Evolutionary conservation across 345 rosid species (phyloP), one percentile per base, ranked within the genome.

Genomic region (Melaleuca quinquenervia): DNA sequence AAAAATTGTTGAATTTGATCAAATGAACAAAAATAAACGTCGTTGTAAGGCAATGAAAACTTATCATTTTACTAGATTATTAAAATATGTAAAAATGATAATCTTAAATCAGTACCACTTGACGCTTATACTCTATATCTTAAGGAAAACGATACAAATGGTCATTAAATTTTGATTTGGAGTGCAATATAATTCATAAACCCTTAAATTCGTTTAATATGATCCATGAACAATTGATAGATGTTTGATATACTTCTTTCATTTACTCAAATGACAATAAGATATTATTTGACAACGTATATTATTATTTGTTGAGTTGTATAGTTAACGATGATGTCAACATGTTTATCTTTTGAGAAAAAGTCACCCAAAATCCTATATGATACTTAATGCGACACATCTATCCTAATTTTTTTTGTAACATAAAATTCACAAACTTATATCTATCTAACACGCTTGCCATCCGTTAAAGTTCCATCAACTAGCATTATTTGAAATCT

Each of bases 201-300:
- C 0, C 3, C 20, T 53, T 53, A 20, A 20, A 64, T 64, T 32
- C 3, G 1, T 16, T 32, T 0, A 8, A 0, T 64, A 18, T 32
- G 0, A 9, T 32, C 1, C 9, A 10, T 6, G 9, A 0, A 8
- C 44, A 18, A 70, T 70, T 70, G 24, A 0, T 36, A 36, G 18
- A 70, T 18, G 22, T 36, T 8, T 1, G 18, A 70, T 18, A 0
- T 70, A 18, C 5, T 36, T 0, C 5, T 70, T 18, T 9, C 48
- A 36, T 70, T 36, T 18, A 3, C 7, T 70, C 0, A 5, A 64
- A 7, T 0, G 3, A 32, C 0, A 29, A 64, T 8, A 1, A 7
- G 0, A 32, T 5, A 5, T 32, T 18, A 32, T 70, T 70, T 36
- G 48, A 18, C 1, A 6, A 1, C 5, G 1, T 32, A 9, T 3